Conservation (phyloP, 2,329 filamentous ascomycete species). For the Scedosporium aurantiacum region DNA sequence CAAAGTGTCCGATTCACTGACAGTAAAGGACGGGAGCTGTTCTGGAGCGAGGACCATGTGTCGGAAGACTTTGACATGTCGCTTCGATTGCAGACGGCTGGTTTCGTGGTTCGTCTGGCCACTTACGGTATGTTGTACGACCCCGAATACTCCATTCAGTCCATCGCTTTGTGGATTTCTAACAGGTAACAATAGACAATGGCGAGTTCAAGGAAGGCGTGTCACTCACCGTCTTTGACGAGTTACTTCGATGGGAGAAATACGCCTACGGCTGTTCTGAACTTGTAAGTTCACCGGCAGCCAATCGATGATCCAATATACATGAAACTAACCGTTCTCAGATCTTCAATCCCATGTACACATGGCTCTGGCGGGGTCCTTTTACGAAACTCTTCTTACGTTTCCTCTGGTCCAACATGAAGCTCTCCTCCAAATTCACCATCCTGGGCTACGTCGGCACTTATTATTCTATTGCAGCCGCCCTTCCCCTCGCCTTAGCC, state of each 20-base stretch:
- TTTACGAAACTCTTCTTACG: constrained; percentile 68
- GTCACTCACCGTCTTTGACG: constrained; percentile 74
- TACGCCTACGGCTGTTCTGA: constrained; percentile 79
- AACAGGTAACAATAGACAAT: constrained; percentile 29
- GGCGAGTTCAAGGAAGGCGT: constrained; percentile 78
- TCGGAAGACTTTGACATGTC: constrained; percentile 79
- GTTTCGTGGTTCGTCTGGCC: constrained; percentile 62
- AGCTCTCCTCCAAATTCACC: constrained; percentile 64
- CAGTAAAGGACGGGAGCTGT: constrained; percentile 64
- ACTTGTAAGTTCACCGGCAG: constrained; percentile 28
- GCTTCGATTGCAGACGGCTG: constrained; percentile 59
- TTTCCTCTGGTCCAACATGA: constrained; percentile 64
- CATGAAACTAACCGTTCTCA: not conserved
- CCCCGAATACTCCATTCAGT: not conserved
- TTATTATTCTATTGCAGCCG: constrained; percentile 67
- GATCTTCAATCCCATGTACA: constrained; percentile 64
- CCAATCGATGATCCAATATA: not conserved
- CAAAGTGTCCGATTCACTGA: constrained; percentile 63
- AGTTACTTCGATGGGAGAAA: constrained; percentile 77
- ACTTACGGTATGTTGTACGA: constrained; percentile 35
- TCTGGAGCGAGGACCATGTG: constrained; percentile 71
- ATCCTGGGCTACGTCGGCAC: constrained; percentile 65
- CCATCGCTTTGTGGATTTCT: too few species aligned
- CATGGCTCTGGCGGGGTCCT: constrained; percentile 62
- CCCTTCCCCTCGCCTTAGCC: constrained; percentile 60